These are phyloP conservation scores for Scutellospora calospora DNA, from an alignment of 371 early-diverging fungal species.

Conservation along the genomic window DNA sequence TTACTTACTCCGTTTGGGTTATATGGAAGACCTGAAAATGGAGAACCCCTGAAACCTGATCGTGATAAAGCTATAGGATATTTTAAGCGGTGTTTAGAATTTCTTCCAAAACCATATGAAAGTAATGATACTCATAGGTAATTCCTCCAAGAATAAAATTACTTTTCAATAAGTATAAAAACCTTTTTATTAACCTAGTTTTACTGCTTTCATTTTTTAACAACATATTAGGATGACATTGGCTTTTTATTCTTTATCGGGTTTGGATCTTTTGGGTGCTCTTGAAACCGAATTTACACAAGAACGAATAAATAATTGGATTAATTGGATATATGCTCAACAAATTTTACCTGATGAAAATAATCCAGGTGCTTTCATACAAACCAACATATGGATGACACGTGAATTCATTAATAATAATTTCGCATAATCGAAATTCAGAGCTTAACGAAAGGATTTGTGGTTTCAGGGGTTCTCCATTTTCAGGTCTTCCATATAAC, in stretches of 20 bases:
- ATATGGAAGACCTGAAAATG: slow-evolving; percentile 71
- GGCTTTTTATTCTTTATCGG: slow-evolving; percentile 81
- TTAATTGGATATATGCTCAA: slow-evolving; percentile 97
- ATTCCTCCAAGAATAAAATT: background rate
- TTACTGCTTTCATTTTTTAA: background rate
- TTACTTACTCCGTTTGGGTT: slow-evolving; percentile 53
- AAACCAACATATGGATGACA: background rate
- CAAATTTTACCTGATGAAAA: slow-evolving; percentile 67
- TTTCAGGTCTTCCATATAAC: slow-evolving; percentile 66
- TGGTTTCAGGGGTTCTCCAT: slow-evolving; percentile 78
- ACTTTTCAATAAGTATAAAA: background rate
- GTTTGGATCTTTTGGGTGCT: slow-evolving; percentile 79
- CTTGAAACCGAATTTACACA: slow-evolving; percentile 63
- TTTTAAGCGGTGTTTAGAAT: slow-evolving; percentile 73
- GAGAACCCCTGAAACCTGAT: slow-evolving; percentile 71
- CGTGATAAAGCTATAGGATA: slow-evolving; percentile 72
- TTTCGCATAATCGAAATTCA: slow-evolving; percentile 17
- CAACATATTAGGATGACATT: slow-evolving; percentile 77
- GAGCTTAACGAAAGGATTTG: slow-evolving; percentile 56
- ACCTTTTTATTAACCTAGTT: background rate
- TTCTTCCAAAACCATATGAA: slow-evolving; percentile 80
- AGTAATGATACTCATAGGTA: slow-evolving; percentile 84
- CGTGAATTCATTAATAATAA: background rate
- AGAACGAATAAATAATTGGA: slow-evolving; percentile 71
- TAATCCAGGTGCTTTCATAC: slow-evolving; percentile 33